Evolutionary conservation across 139 green algal species (phyloP), one percentile per base, ranked within the genome.

Genomic region (Trebouxia sp.): DNA sequence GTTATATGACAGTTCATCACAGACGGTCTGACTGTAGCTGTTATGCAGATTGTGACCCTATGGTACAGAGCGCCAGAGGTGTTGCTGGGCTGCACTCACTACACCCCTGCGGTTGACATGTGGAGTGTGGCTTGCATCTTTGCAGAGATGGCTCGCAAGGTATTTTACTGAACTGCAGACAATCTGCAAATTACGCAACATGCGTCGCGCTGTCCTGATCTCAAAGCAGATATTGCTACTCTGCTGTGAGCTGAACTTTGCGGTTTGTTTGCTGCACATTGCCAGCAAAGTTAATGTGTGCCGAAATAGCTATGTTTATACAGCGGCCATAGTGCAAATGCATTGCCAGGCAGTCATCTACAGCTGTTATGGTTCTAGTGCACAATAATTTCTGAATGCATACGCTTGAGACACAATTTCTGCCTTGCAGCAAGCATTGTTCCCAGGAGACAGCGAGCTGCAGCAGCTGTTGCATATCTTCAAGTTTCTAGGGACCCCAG

Each of bases 71-170:
- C 96, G 20, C 96, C 96, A 3, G 96, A 99, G 87, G 97, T 99
- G 84, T 88, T 99, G 81, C 89, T 99, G 50, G 96, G 96, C n/a
- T 85, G 87, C 70, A 96, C 94, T 66, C 93, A 94, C 42, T 99
- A 99, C 89, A 93, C 89, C 43, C 97, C 93, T 5, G 93, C 94
- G 0, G 96, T 99, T n/a, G 96, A 99, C 83, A 90, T 99, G 11
- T 99, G 96, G 96, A 95, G 88, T 78, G 94, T 97, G 30, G 96
- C 95, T 53, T 99, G 96, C 92, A 99, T 99, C 56, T 98, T 99
- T 88, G 95, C 95, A 26, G 96, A 99, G 88, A 95, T 99, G 87
- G 83, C 96, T 14, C 65, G 45, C 37, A 85, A 85, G 82, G 82
- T 85, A 56, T 15, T 53, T 8, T 43, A 0, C 15, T 66, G 12